Conservation (phyloP, 2,329 filamentous ascomycete species). For the Emergomyces pasteurianus region DNA sequence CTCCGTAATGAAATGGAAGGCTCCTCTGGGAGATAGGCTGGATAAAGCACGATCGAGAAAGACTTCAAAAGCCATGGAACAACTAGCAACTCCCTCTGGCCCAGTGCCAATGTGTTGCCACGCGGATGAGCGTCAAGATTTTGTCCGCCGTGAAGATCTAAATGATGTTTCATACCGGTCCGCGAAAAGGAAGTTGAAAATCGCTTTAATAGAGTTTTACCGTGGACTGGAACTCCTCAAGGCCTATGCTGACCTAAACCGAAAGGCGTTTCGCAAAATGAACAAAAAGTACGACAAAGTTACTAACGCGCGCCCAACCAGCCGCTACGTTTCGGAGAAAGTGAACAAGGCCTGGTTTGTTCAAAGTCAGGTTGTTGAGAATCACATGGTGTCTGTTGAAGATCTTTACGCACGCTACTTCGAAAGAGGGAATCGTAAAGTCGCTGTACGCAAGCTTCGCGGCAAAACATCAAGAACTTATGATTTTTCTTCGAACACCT, state of each 20-base stretch:
- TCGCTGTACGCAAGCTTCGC: conserved; percentile 77
- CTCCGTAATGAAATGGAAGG: conserved; percentile 22
- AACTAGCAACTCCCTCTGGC: conserved; percentile 30
- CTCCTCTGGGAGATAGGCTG: conserved; percentile 33
- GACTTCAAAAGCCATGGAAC: conserved; percentile 40
- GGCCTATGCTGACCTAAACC: conserved; percentile 78
- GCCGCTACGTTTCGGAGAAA: conserved; percentile 80
- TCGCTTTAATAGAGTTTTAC: conserved; percentile 87
- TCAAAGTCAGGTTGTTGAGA: conserved; percentile 71
- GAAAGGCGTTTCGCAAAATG: conserved; percentile 89
- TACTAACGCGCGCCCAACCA: conserved; percentile 61
- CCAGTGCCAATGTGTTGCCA: conserved; percentile 21
- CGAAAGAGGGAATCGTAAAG: conserved; percentile 82
- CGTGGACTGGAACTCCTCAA: conserved; percentile 83
- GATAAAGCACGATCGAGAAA: conserved; percentile 39
- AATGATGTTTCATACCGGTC: conserved; percentile 68
- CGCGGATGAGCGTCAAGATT: conserved; percentile 34
- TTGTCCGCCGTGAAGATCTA: conserved; percentile 34
- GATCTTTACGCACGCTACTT: conserved; percentile 93
- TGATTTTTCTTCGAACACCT: conserved; percentile 48
- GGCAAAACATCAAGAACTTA: conserved; percentile 50
- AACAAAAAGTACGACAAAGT: conserved; percentile 99
- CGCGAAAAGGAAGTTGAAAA: conserved; percentile 83
- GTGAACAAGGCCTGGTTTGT: conserved; percentile 89
- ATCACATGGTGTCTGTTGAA: conserved; percentile 67